Conservation (phyloP, 768 basidiomycete species). For the Lactarius sp. region DNA sequence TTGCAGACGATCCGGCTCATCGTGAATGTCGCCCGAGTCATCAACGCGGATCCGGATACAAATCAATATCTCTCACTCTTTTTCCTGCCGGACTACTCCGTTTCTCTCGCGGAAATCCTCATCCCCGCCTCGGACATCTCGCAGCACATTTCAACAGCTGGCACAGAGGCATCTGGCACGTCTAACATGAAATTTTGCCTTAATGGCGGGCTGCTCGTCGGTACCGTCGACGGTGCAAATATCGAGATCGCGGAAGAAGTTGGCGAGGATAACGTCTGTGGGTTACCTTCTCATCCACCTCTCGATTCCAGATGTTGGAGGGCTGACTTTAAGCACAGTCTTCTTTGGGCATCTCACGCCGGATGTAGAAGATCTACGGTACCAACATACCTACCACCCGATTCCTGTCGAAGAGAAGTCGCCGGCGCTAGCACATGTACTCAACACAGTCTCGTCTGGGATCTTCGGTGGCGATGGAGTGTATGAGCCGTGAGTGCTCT, state of each 20-base stretch:
- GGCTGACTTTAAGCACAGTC: constrained; percentile 41
- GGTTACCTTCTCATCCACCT: constrained; percentile 34
- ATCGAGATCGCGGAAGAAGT: constrained; percentile 97
- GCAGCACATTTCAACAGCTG: constrained; percentile 96
- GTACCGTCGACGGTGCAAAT: constrained; percentile 91
- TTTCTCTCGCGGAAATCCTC: constrained; percentile 75
- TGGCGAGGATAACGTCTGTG: constrained; percentile 88
- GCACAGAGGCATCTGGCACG: constrained; percentile 83
- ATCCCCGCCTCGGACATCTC: constrained; percentile 93
- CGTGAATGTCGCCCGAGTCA: constrained; percentile 77
- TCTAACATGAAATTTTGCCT: constrained; percentile 89
- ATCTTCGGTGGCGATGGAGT: constrained; percentile 72
- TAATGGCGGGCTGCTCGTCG: constrained; percentile 84
- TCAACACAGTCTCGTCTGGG: constrained; percentile 71
- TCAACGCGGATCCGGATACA: constrained; percentile 84
- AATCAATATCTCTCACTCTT: constrained; percentile 81
- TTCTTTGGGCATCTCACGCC: constrained; percentile 89
- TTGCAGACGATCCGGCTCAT: constrained; percentile 84
- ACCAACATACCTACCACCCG: constrained; percentile 82
- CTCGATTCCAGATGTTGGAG: background rate
- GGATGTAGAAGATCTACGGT: constrained; percentile 80
- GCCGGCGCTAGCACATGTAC: constrained; percentile 71
- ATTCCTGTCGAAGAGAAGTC: constrained; percentile 78
- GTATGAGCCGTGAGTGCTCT: constrained; percentile 77
- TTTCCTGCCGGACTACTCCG: constrained; percentile 96